Conservation (phyloP, 148 eudicot genomes). For the Cornus suecica region DNA sequence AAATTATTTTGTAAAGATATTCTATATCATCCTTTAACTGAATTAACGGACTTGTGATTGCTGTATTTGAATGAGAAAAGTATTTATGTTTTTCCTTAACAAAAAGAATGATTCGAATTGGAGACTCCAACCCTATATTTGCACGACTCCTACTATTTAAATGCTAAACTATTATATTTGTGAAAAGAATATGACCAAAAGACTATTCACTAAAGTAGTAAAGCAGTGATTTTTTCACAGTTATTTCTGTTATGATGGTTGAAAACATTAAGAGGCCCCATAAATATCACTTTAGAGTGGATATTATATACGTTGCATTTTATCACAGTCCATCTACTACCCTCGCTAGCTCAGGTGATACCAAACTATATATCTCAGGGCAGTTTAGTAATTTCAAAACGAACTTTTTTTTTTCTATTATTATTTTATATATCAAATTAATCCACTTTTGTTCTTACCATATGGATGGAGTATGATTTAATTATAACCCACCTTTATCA, state of each 20-base stretch:
- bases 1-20: no score
- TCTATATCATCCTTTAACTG: no score
- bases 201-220: background rate
- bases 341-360: background rate
- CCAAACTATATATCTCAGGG: background rate
- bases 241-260: slow-evolving; percentile 43
- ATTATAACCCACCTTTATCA: background rate
- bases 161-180: background rate
- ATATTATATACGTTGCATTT: background rate
- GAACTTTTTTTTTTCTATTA: background rate
- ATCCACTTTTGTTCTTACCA: background rate
- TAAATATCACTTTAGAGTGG: background rate
- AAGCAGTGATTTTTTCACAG: slow-evolving; percentile 8
- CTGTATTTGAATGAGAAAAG: no score
- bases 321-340: background rate
- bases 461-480: no score
- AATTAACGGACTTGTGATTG: no score
- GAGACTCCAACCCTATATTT: no score
- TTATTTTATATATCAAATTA: no score
- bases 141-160: no score
- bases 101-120: no score
- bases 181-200: background rate
- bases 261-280: slow-evolving; percentile 25
- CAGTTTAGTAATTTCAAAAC: slow-evolving; percentile 6
- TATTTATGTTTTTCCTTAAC: no score